Percentiles rank a stretch among this genome's conserved stretches.
Evolutionary conservation across 2,329 filamentous ascomycete species (phyloP).

Genomic region (Periconia sp.): DNA sequence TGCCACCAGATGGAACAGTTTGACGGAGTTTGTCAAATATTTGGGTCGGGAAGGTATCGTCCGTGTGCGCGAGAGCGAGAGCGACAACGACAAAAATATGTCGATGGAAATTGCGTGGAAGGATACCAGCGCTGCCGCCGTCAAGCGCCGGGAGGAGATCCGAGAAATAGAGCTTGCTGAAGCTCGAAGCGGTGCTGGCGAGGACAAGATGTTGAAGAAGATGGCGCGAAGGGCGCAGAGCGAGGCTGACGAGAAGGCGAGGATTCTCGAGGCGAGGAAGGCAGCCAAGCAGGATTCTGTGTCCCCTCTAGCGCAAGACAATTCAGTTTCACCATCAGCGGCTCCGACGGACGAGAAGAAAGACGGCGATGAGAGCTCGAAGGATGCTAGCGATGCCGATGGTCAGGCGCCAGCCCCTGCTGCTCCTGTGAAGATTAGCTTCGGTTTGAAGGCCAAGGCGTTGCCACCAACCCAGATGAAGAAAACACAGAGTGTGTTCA

Average conservation of each 20-base stretch:
- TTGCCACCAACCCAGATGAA: conserved; percentile 33
- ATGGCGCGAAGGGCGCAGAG: conserved; percentile 78
- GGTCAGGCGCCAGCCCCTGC: conserved; percentile 25
- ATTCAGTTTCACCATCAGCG: conserved; percentile 47
- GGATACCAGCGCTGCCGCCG: conserved; percentile 84
- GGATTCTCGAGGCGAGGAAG: conserved; percentile 44
- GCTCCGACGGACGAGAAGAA: conserved; percentile 44
- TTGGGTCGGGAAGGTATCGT: conserved; percentile 86
- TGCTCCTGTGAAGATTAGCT: conserved; percentile 36
- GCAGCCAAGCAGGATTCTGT: conserved; percentile 46
- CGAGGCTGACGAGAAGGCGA: conserved; percentile 48
- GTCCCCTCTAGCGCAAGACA: conserved; percentile 36
- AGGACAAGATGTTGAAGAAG: conserved; percentile 78
- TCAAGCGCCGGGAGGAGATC: conserved; percentile 78
- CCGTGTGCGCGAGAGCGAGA: conserved; percentile 78
- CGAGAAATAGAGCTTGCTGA: conserved; percentile 83
- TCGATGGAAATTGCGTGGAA: conserved; percentile 80
- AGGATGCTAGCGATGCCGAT: conserved; percentile 61
- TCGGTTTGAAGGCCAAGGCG: conserved; percentile 35
- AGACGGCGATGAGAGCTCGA: conserved; percentile 73
- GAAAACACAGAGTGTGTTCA: conserved; percentile 42
- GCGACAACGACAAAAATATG: conserved; percentile 61
- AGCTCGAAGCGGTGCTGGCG: conserved; percentile 85
- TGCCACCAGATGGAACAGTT: conserved; percentile 80
- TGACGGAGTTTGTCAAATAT: conserved; percentile 89